Evolutionary conservation across 371 early-diverging fungal genomes (phyloP), one percentile per base, ranked within the genome.

Genomic region (Apophysomyces variabilis): DNA sequence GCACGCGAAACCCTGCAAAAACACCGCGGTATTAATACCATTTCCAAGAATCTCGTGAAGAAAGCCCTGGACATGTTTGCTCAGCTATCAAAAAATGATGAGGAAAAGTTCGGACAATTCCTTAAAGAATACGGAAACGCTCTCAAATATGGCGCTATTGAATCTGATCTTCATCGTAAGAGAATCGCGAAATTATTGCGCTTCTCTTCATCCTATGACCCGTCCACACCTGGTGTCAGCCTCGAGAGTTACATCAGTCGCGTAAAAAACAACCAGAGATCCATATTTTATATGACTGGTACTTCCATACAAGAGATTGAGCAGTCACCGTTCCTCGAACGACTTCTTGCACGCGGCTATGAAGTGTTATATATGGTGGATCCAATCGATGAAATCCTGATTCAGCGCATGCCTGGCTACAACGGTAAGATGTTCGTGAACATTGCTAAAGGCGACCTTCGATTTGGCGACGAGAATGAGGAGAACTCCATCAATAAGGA

Each of bases 1-100:
- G 96, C 96, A 3, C 91, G 99, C 67, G 99, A 99, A 76, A 94
- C 95, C 4, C 82, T 98, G 4, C 98, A 98, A 78, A 91, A 95
- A 56, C 87, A 90, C 73, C 85, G 86, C 62, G 82, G 88, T 8
- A 82, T 97, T 66, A 90, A 90, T 71, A 70, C 89, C 39, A 95
- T 99, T 66, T 85, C 87, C 67, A 95, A 93, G 80, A 92, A 89
- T 61, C 60, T 99, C 44, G 79, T 94, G 58, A 92, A 90, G 78
- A 97, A 96, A 82, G 83, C 92, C 14, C 68, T 97, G 41, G 96
- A 96, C 26, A 87, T 97, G 87, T 89, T 99, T 69, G 78, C 76
- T 57, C 73, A 82, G 32, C 64, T 96, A 32, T 76, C 90, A n/a
- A 76, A 87, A 68, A 76, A 73, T 9, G 93, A 96, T 70, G 85